phyloP scores from a whole-genome alignment of 2,329 filamentous ascomycete species.

The Fusarium nematophilum region DNA sequence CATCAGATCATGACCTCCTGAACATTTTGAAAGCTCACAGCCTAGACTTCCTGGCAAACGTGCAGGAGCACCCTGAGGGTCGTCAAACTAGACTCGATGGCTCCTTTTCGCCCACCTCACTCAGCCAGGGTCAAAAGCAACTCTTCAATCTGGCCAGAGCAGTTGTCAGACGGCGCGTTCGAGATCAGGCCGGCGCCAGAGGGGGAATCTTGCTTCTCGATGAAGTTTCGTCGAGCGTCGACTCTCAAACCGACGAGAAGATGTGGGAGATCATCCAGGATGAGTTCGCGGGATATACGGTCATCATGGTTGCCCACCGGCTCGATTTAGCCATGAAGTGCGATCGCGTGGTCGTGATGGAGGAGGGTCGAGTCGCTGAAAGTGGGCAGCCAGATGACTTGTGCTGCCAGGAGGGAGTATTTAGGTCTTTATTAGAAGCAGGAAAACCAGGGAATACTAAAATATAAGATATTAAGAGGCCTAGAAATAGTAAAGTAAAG shows the following conservation, averaged over 20 bases:
- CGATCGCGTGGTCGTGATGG: conserved; percentile 61
- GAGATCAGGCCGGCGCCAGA: not conserved
- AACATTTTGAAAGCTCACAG: conserved; percentile 46
- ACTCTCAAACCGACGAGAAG: conserved; percentile 51
- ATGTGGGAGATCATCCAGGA: conserved; percentile 53
- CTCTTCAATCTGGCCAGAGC: conserved; percentile 71
- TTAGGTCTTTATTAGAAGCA: not conserved
- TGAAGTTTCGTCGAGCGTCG: conserved; percentile 54
- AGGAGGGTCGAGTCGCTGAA: conserved; percentile 58
- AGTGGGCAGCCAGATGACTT: conserved; percentile 24
- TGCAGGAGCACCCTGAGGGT: conserved; percentile 42
- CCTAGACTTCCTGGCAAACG: conserved; percentile 43
- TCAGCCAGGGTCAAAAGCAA: conserved; percentile 70
- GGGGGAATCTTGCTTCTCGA: conserved; percentile 51
- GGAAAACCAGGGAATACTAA: not conserved
- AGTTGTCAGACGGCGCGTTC: conserved; percentile 55
- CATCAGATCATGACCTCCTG: conserved; percentile 44
- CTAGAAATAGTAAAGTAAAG: too few relatives aligned
- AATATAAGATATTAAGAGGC: not conserved
- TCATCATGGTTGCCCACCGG: conserved; percentile 59
- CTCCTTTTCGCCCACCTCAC: conserved; percentile 8
- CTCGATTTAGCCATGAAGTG: conserved; percentile 62
- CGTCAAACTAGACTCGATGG: conserved; percentile 54
- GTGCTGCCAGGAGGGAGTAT: not conserved
- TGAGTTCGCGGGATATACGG: conserved; percentile 59